These are phyloP conservation scores for Aspergillus vadensis DNA, from an alignment of 2,329 filamentous ascomycete genomes.

Conservation along the genomic window DNA sequence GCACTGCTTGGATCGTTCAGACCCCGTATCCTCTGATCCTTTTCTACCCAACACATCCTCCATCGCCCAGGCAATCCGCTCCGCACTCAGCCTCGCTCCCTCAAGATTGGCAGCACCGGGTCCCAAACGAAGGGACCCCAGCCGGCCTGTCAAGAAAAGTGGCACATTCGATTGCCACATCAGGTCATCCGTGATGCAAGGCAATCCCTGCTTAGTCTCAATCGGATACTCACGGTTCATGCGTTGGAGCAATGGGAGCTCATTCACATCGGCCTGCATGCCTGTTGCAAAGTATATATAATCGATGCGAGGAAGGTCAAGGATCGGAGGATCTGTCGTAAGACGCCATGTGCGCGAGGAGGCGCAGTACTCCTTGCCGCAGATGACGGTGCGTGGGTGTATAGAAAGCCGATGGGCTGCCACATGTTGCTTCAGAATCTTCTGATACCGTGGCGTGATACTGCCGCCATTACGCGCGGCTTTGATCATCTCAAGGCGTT, in stretches of 20 bases:
- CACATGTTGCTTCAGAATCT: slow-evolving; percentile 64
- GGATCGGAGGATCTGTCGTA: slow-evolving; percentile 56
- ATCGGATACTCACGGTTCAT: slow-evolving; percentile 65
- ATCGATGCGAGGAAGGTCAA: slow-evolving; percentile 56
- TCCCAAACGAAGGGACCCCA: slow-evolving; percentile 69
- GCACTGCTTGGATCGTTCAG: slow-evolving; percentile 34
- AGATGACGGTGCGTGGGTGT: slow-evolving; percentile 60
- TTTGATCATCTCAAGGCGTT: slow-evolving; percentile 67
- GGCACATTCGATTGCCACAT: slow-evolving; percentile 75
- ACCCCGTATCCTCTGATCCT: slow-evolving; percentile 20
- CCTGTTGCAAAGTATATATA: slow-evolving; percentile 79
- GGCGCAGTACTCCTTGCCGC: slow-evolving; percentile 54
- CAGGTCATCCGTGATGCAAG: slow-evolving; percentile 73
- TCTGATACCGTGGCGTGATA: slow-evolving; percentile 69
- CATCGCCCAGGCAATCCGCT: slow-evolving; percentile 71
- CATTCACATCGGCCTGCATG: slow-evolving; percentile 63
- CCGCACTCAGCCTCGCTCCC: slow-evolving; percentile 71
- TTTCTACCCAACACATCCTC: slow-evolving; percentile 56
- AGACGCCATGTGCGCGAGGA: slow-evolving; percentile 54
- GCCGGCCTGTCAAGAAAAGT: slow-evolving; percentile 68
- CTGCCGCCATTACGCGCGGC: slow-evolving; percentile 74
- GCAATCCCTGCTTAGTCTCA: slow-evolving; percentile 64
- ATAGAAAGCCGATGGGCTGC: slow-evolving; percentile 56
- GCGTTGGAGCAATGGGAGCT: slow-evolving; percentile 62
- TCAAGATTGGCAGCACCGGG: slow-evolving; percentile 74